Percentiles rank a stretch among this genome's conserved stretches.
Conservation (phyloP, 2,329 filamentous ascomycete genomes). For the Xylariales sp. region DNA sequence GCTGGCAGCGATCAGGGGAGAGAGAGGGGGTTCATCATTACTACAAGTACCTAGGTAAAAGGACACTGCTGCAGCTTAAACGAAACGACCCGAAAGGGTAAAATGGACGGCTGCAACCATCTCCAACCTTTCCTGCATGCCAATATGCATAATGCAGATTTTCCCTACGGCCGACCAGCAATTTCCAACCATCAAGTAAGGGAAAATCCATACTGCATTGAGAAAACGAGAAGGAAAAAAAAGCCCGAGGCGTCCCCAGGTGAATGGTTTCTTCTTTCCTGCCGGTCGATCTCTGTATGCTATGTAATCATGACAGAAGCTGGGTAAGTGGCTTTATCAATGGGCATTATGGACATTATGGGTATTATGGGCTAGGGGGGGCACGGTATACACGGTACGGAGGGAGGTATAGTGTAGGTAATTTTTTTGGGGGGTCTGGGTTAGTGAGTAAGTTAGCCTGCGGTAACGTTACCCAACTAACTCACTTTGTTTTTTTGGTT, state of each 20-base stretch:
- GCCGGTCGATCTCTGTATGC: constrained; percentile 2
- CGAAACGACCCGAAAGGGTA: constrained; percentile 25
- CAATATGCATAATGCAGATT: constrained; percentile 14
- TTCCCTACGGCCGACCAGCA: constrained; percentile 17
- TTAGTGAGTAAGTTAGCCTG: background rate
- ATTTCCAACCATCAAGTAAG: constrained; percentile 4
- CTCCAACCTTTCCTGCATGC: constrained; percentile 27
- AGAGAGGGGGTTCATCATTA: too few relatives aligned
- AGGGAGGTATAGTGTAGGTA: too few relatives aligned
- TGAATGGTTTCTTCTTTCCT: background rate
- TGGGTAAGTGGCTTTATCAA: constrained; percentile 3
- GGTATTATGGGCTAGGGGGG: background rate
- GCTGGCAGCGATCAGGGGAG: constrained; percentile 15
- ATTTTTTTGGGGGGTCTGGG: background rate
- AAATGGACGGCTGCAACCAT: constrained; percentile 25
- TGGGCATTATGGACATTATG: background rate
- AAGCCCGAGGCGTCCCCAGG: background rate
- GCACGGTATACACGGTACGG: background rate
- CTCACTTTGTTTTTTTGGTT: background rate
- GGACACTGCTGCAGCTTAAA: background rate
- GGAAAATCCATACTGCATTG: constrained; percentile 16
- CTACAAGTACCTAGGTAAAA: too few relatives aligned
- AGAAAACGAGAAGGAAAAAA: constrained; percentile 13
- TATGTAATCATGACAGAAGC: constrained; percentile 16
- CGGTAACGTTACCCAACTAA: constrained; percentile 33